Evolutionary conservation across 352 stramenopile species (phyloP).

Genomic region (Phytophthora palmivora): DNA sequence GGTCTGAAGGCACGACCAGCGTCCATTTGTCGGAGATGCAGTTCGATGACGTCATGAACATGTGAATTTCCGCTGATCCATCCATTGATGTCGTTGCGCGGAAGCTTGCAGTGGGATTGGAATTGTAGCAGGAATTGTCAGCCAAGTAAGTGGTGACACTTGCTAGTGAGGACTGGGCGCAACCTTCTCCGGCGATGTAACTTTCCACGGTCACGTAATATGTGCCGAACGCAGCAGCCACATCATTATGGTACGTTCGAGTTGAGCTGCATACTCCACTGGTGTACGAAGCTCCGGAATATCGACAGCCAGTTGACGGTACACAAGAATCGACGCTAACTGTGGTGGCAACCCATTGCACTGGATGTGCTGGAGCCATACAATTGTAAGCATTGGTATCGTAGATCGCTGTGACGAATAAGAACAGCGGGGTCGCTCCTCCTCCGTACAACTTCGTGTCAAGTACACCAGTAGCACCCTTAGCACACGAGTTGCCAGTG

Average conservation of each 20-base stretch:
- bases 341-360: slow-evolving; percentile 7
- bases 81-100: not conserved
- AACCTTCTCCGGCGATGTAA: slow-evolving; percentile 12
- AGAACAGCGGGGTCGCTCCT: slow-evolving; percentile 15
- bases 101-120: slow-evolving; percentile 8
- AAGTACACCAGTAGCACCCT: not conserved
- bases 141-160: slow-evolving; percentile 7
- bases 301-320: slow-evolving; percentile 7
- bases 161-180: slow-evolving; percentile 3
- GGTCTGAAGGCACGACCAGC: not conserved
- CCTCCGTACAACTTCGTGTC: slow-evolving; percentile 8
- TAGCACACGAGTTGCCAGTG: slow-evolving; percentile 2
- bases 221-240: no score
- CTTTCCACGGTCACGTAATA: slow-evolving; percentile 11
- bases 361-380: not conserved
- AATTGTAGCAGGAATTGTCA: slow-evolving; percentile 5
- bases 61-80: not conserved
- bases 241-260: slow-evolving; percentile 4
- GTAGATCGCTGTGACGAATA: slow-evolving; percentile 1
- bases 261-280: slow-evolving; percentile 9
- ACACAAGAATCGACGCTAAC: slow-evolving; percentile 4
- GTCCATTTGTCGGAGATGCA: not conserved
- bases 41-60: slow-evolving; percentile 1
- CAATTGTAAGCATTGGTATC: slow-evolving; percentile 1
- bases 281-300: slow-evolving; percentile 2